Evolutionary conservation across 2,329 filamentous ascomycete genomes (phyloP).

Genomic region (Lasiodiplodia hormozganensis): DNA sequence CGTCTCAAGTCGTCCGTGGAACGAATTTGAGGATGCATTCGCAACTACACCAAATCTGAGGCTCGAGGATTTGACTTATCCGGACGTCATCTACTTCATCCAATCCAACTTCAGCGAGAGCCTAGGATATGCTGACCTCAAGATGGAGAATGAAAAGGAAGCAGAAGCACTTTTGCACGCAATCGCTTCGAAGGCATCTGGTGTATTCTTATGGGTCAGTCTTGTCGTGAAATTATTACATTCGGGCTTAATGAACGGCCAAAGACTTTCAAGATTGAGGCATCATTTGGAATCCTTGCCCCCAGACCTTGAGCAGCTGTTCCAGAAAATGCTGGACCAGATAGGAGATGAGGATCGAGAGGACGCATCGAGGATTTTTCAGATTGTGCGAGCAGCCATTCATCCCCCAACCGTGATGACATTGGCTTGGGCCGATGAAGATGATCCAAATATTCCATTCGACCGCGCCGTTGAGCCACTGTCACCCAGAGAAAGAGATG

Average conservation of each 20-base stretch:
- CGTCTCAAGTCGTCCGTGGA: constrained; percentile 14
- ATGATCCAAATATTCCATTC: constrained; percentile 12
- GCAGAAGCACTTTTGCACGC: neutral
- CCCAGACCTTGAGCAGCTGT: constrained; percentile 31
- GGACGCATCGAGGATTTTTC: constrained; percentile 31
- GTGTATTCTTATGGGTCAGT: constrained; percentile 35
- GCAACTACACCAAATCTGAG: neutral
- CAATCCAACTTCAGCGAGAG: neutral
- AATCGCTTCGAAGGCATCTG: constrained; percentile 31
- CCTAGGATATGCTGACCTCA: neutral
- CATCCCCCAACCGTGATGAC: constrained; percentile 6
- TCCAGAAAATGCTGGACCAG: constrained; percentile 28
- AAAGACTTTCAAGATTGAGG: constrained; percentile 29
- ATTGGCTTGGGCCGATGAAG: constrained; percentile 30
- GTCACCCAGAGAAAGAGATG: neutral
- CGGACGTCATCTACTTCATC: constrained; percentile 16
- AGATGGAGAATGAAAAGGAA: neutral
- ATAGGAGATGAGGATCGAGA: neutral
- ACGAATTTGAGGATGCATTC: constrained; percentile 20
- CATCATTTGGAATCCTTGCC: constrained; percentile 30
- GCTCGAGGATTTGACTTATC: constrained; percentile 16
- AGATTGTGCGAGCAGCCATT: constrained; percentile 11
- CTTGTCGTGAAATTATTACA: constrained; percentile 33
- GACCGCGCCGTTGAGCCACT: neutral
- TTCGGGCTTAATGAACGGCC: constrained; percentile 29